Percentiles rank a stretch among this genome's conserved stretches.
phyloP scores from a whole-genome alignment of 2,329 filamentous ascomycete species.

The Sporothrix schenckii region DNA sequence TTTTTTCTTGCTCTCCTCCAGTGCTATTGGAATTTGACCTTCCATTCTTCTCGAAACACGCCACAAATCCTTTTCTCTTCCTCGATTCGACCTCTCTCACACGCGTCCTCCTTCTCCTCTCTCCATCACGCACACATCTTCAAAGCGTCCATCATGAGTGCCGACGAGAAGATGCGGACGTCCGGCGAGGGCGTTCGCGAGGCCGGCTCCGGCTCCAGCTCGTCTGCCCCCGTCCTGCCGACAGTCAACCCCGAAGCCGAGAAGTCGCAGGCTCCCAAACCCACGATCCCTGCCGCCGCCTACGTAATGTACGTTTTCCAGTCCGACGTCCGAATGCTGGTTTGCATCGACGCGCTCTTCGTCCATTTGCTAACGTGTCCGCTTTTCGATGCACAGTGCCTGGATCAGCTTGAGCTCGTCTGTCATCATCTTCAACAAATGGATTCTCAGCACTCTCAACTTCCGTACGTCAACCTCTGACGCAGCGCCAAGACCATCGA shows the following conservation, averaged over 20 bases:
- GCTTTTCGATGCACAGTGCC: conserved; percentile 55
- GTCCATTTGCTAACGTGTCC: neutral
- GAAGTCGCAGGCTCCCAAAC: conserved; percentile 68
- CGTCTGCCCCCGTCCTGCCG: conserved; percentile 65
- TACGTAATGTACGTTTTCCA: conserved; percentile 68
- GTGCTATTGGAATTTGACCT: conserved; percentile 7
- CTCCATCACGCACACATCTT: neutral
- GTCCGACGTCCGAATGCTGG: neutral
- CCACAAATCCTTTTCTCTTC: neutral
- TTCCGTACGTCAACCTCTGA: conserved; percentile 63
- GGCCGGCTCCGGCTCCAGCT: conserved; percentile 47
- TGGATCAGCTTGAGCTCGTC: conserved; percentile 94
- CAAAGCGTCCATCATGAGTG: conserved; percentile 54
- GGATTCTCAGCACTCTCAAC: conserved; percentile 81
- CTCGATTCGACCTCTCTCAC: neutral
- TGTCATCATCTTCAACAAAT: conserved; percentile 99
- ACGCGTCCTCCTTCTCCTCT: neutral
- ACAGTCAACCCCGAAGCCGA: conserved; percentile 76
- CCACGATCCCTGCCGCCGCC: conserved; percentile 74
- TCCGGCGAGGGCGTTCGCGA: conserved; percentile 76
- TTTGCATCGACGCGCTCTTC: neutral
- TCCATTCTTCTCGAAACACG: conserved; percentile 7
- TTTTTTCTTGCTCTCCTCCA: neutral
- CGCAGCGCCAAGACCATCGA: neutral
- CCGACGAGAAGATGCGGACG: conserved; percentile 79